Evolutionary conservation across 805 yeast genomes (phyloP), one percentile per base, ranked within the genome.

Genomic region (Candida succiphila): DNA sequence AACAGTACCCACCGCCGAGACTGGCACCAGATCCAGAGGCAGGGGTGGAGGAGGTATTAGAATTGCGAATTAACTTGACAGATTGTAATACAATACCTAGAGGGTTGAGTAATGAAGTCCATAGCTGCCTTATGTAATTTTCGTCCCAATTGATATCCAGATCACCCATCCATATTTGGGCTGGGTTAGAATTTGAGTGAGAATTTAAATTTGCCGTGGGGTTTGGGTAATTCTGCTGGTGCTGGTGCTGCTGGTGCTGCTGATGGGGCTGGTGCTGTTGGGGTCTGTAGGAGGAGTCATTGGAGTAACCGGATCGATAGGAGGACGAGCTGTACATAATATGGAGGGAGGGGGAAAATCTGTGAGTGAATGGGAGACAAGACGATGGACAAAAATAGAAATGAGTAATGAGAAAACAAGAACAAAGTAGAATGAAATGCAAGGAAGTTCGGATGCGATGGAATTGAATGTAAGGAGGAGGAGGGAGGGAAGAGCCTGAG

Each of bases 131-230:
- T 34, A 88, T 69, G 10, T 70, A 61, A 26, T 60, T 53, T 51
- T 87, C 96, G 39, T 81, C 84, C 87, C 95, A 83, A 52, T 71
- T 63, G 8, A 83, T 83, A 44, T 86, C 95, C 29, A 87, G 59
- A 46, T 85, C 96, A 17, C 96, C 96, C 95, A 87, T 88, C 81
- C 88, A 82, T 32, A 82, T 49, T 42, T 72, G 77, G 26, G 57
- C 58, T 37, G 47, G 19, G 18, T 29, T 29, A 13, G 25, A n/a
- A 15, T 20, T 29, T 4, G 18, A 54, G 2, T 40, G 43, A 29
- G 38, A 42, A 14, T 29, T 25, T 19, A 16, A 17, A n/a, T 35
- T 30, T 23, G 4, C 19, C 6, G 30, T 31, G 24, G 35, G 32
- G 10, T 30, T 27, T 9, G 37, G 27, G 17, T 37, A 30, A 30